Conservation (phyloP, 2,329 filamentous ascomycete species). For the Diaporthe batatas region DNA sequence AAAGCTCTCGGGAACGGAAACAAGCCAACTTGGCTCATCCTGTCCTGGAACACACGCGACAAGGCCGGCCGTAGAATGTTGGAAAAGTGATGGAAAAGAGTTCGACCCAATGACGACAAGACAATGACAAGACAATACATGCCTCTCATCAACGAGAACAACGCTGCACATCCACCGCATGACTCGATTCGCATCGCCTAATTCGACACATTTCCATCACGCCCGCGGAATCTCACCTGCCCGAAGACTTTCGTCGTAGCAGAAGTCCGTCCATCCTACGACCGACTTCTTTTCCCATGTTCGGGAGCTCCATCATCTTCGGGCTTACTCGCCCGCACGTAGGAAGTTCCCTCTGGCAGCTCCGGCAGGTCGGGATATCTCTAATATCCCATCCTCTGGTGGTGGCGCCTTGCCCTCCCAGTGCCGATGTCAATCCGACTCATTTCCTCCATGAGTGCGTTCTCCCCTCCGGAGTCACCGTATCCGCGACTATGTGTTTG, state of each 20-base stretch:
- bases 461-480: slow-evolving; percentile 56
- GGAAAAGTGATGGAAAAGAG: neutral
- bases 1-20: slow-evolving; percentile 15
- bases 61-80: slow-evolving; percentile 17
- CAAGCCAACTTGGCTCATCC: neutral
- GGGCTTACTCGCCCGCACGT: neutral
- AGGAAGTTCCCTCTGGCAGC: neutral
- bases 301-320: neutral
- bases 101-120: neutral
- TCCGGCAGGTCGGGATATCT: slow-evolving; percentile 13
- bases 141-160: neutral
- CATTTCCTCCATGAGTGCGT: slow-evolving; percentile 79
- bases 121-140: neutral
- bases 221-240: neutral
- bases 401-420: slow-evolving; percentile 67
- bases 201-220: slow-evolving; percentile 15
- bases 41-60: slow-evolving; percentile 7
- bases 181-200: slow-evolving; percentile 25
- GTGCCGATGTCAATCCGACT: slow-evolving; percentile 75
- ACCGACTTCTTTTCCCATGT: slow-evolving; percentile 28
- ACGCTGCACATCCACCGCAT: neutral
- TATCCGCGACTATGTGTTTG: slow-evolving; percentile 45
- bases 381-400: slow-evolving; percentile 42
- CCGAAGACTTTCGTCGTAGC: neutral
- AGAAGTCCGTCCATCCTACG: slow-evolving; percentile 28